These are phyloP conservation scores for Colletotrichum sp. DNA, from an alignment of 2,329 filamentous ascomycete species.

Conservation along the genomic window DNA sequence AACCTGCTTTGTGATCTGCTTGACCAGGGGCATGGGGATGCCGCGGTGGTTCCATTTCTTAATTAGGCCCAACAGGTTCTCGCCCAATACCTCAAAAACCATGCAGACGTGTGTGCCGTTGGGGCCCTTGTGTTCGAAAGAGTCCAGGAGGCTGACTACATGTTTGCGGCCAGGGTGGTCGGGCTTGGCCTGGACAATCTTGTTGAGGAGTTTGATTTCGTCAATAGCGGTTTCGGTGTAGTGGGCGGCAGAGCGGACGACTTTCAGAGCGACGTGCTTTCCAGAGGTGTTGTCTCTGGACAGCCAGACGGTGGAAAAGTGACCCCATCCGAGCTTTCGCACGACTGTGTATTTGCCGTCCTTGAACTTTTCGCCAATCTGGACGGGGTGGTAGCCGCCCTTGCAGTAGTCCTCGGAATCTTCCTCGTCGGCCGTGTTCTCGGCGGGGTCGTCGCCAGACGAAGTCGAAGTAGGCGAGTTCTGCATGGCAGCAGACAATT, in stretches of 20 bases:
- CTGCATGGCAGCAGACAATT: constrained; percentile 61
- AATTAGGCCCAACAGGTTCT: constrained; percentile 93
- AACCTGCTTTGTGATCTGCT: constrained; percentile 99
- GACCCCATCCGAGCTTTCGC: constrained; percentile 96
- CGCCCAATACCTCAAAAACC: constrained; percentile 97
- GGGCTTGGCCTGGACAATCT: constrained; percentile 94
- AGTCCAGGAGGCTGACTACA: constrained; percentile 94
- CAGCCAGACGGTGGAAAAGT: constrained; percentile 96
- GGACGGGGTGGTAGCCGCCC: constrained; percentile 95
- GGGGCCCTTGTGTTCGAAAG: constrained; percentile 96
- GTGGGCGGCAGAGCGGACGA: constrained; percentile 95
- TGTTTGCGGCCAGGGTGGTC: constrained; percentile 93
- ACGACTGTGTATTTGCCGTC: constrained; percentile 96
- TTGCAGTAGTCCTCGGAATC: constrained; percentile 99
- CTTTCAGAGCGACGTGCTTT: constrained; percentile 97
- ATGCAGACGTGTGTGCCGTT: constrained; percentile 98
- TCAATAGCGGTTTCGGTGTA: constrained; percentile 99
- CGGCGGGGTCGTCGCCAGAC: constrained; percentile 81
- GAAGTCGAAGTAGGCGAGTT: constrained; percentile 79
- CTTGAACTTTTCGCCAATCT: constrained; percentile 95
- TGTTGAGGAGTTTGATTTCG: constrained; percentile 97
- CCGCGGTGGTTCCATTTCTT: constrained; percentile 98
- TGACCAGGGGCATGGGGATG: constrained; percentile 94
- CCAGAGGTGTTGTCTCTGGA: constrained; percentile 83
- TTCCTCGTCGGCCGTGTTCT: constrained; percentile 96